Base-by-base conservation (phyloP, 208 protist genomes). In the Acanthamoeba triangularis region DNA sequence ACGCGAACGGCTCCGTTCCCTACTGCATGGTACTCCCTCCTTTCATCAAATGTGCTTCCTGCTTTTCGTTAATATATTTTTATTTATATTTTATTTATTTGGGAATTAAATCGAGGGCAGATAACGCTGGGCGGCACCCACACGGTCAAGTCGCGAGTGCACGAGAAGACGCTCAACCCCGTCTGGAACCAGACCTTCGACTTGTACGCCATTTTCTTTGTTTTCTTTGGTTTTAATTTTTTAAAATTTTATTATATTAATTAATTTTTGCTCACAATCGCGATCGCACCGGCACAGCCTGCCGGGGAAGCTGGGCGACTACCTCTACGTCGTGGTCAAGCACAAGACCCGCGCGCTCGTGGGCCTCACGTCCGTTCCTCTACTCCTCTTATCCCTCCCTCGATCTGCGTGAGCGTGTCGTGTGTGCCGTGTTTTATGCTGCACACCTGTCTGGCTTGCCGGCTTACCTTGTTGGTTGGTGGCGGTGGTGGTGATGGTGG, bases 131-230 rank as follows among this genome's bases (percentile, higher is more conserved):
- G 20, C 11, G 82, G 82, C 7, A 10, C 47, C 13, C 23, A 18
- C 1, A 18, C 47, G 30, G 82, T 65, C 33, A 90, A 90, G 56
- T 69, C 82, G 28, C 47, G 56, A 8, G 47, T 47, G 11, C 47
- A 69, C 23, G 82, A 90, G 33, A 90, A 65, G 47, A 90, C 82
- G 52, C 33, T 90, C 28, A 90, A 90, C 82, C 82, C 82, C n/a
- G 82, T 90, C 7, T 90, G 82, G 82, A 90, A 90, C 35, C 52
- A 90, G 33, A 90, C 23, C 8, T 90, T 90, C n/a, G 56, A 90
- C 82, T 90, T 90, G 82, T 90, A 67, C 82, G 37, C 4, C 18
- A 47, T 49, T 30, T 30, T 52, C 41, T 49, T 5, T n/a, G n/a
- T n/a, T 14, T 5, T 14, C 41, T 85, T 72, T 30, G 23, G 2